Evolutionary conservation across 73 alveolate species (phyloP), one percentile per base, ranked within the genome.

Genomic region (Tetrahymena thermophila): DNA sequence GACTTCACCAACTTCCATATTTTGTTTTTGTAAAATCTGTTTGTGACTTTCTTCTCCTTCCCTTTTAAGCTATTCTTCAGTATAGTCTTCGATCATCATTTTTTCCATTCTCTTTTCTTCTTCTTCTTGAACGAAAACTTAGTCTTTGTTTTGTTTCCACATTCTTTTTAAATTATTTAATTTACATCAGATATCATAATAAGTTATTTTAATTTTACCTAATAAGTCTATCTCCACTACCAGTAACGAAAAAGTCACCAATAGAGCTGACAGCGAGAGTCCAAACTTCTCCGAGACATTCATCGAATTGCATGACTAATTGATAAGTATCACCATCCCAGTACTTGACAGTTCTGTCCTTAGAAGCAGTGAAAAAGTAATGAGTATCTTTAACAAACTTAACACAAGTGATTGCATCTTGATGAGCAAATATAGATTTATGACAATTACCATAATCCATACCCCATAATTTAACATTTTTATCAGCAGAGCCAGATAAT

Each of bases 401-500:
- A n/a, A 99, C 99, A 94, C 98, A 96, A 55, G 99, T 98, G 25
- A 99, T 96, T 3, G 98, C 98, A 94, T 98, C 99, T 0, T 94
- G 93, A 95, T 98, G 99, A 7, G 99, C 99, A 84, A 98, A 98
- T 19, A 99, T 95, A 28, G 99, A 98, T 94, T 98, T 98, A 94
- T 99, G 99, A 83, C 99, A 97, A 94, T 99, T 99, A 8, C 99
- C 99, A 94, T 98, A 99, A 97, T 99, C 99, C 98, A 98, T 97
- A 56, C 99, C 99, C 99, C 99, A 99, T 37, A 99, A 96, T 96
- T 99, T 99, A 34, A 99, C 97, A 95, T 98, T 99, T 94, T 99
- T 99, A 97, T 99, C 99, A 16, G 98, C 98, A 23, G 99, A 98
- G 19, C 99, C 98, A 57, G 99, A 97, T 1, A 98, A 99, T 38